Evolutionary conservation across 768 basidiomycete species (phyloP), one percentile per base, ranked within the genome.

Genomic region (Ramaria rubella): DNA sequence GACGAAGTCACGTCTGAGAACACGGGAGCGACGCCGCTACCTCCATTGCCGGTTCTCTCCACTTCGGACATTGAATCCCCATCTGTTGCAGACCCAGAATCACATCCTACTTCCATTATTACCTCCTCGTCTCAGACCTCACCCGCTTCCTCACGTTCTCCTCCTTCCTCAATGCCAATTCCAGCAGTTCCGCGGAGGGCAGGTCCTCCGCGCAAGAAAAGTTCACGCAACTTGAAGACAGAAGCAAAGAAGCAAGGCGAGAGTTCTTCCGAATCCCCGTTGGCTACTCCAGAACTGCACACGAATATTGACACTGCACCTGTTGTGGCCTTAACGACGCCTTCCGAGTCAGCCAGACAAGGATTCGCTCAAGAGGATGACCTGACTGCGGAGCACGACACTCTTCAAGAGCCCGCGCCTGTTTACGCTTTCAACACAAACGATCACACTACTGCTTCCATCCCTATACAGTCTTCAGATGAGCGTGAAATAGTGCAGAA

Each of bases 141-240:
- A 5, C 42, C 46, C 30, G 11, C 49, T n/a, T 40, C 46, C 31
- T 49, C 46, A 29, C 38, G 36, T 19, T 42, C 57, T 38, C 23
- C 49, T 14, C 52, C 57, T 21, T 15, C 34, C 3, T 64, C 73
- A 5, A 90, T 92, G 83, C 87, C 89, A 21, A 75, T 88, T 4
- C 87, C 89, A 14, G 78, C 80, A 14, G 83, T 75, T 17, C 89
- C 90, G 42, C 81, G 86, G 43, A 80, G 90, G 4, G 78, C 87
- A 24, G 89, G 77, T 3, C 88, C 87, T 48, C 90, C 90, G 8
- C 75, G 89, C 40, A 62, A 63, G 8, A 62, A 60, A 24, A 57
- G 60, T 51, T 63, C 60, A 21, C 56, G 57, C 21, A 58, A 58
- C 15, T 43, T 65, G 44, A 66, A 69, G 49, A 29, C 36, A n/a